Percentiles rank a stretch among this genome's conserved stretches.
phyloP scores from a whole-genome alignment of 148 eudicot genomes.

The Vaccinium corymbosum region DNA sequence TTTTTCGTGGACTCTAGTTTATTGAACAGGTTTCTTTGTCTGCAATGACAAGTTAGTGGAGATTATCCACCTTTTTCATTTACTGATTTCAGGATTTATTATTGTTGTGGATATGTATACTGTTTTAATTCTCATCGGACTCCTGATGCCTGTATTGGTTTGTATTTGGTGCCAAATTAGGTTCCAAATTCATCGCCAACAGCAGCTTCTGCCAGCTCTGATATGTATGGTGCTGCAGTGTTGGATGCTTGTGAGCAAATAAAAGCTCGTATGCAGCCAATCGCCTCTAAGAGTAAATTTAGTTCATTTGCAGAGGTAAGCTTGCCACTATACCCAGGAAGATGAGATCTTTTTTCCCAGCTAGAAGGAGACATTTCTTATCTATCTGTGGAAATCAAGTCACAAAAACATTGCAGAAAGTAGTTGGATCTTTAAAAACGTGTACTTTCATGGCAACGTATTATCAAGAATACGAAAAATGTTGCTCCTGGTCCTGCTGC shows the following conservation, averaged over 20 bases:
- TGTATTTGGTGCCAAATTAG: constrained; percentile 34
- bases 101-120: not conserved
- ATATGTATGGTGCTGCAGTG: constrained; percentile 95
- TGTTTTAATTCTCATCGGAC: not conserved
- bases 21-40: not conserved
- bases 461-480: not conserved
- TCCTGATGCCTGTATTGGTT: constrained; percentile 4
- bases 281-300: constrained; percentile 50
- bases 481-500: not conserved
- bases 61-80: not conserved
- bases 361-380: not conserved
- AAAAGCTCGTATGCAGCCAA: constrained; percentile 83
- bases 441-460: not conserved
- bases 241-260: constrained; percentile 96
- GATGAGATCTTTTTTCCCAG: not conserved
- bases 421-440: not conserved
- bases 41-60: not conserved
- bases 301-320: constrained; percentile 76
- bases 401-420: not conserved
- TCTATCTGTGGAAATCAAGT: constrained; percentile 4
- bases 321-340: not conserved
- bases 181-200: constrained; percentile 98
- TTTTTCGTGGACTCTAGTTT: not conserved
- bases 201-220: constrained; percentile 98
- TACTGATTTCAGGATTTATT: not conserved